Evolutionary conservation across 345 rosid species (phyloP).

Genomic region (Citrus medica): DNA sequence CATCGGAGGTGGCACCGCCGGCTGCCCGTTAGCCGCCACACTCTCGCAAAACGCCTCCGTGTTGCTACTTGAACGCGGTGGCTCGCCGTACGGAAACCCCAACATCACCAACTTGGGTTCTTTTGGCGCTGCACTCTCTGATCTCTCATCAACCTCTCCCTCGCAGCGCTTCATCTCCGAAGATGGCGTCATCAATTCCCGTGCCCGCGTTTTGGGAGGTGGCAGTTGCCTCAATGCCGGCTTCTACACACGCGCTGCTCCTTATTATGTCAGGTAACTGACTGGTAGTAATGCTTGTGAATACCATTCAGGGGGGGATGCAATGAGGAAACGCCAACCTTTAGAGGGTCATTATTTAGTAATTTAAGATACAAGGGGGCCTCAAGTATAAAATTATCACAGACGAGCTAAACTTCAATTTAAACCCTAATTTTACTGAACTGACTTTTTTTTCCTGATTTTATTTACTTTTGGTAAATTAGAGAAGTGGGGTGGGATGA

Average conservation of each 20-base stretch:
- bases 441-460: neutral
- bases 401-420: too few species aligned
- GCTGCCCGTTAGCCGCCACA: constrained; percentile 80
- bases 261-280: constrained; percentile 35
- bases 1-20: constrained; percentile 81
- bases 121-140: constrained; percentile 53
- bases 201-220: constrained; percentile 70
- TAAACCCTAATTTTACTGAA: too few species aligned
- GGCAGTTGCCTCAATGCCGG: constrained; percentile 69
- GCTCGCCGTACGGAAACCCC: constrained; percentile 60
- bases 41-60: constrained; percentile 55
- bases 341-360: neutral
- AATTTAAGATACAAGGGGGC: neutral
- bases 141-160: constrained; percentile 48
- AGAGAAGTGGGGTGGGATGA: constrained; percentile 54
- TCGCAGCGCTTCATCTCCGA: constrained; percentile 67
- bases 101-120: constrained; percentile 41
- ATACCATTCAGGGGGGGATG: too few species aligned
- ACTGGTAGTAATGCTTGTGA: too few species aligned
- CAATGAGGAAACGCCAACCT: too few species aligned
- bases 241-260: constrained; percentile 54
- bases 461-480: neutral
- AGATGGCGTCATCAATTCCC: constrained; percentile 70
- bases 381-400: too few species aligned
- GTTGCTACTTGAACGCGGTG: constrained; percentile 72